phyloP scores from a whole-genome alignment of 495 filamentous ascomycete species.

The Polyplosphaeria fusca region DNA sequence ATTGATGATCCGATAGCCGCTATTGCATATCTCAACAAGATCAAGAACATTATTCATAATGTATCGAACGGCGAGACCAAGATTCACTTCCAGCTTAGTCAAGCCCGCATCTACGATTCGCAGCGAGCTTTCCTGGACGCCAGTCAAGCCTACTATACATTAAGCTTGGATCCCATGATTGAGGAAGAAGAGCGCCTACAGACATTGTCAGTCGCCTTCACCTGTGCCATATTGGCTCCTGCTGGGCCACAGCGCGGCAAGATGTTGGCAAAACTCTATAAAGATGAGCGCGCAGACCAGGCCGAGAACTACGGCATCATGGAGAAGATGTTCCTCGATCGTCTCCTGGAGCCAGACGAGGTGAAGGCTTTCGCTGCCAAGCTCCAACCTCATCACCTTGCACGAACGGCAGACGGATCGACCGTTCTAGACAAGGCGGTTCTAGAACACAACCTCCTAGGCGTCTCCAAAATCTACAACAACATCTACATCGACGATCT shows the following conservation, averaged over 20 bases:
- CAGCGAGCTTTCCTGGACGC: slow-evolving; percentile 90
- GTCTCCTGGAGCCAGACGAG: slow-evolving; percentile 73
- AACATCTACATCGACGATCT: slow-evolving; percentile 83
- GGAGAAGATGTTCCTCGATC: slow-evolving; percentile 96
- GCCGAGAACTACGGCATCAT: slow-evolving; percentile 82
- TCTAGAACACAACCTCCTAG: slow-evolving; percentile 91
- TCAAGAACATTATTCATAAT: slow-evolving; percentile 84
- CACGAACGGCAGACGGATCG: slow-evolving; percentile 78
- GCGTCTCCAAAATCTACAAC: slow-evolving; percentile 77
- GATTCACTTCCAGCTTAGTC: slow-evolving; percentile 83
- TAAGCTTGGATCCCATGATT: slow-evolving; percentile 70
- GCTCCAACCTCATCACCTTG: slow-evolving; percentile 83
- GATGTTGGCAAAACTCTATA: slow-evolving; percentile 78
- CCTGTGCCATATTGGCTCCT: slow-evolving; percentile 89
- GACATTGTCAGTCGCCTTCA: slow-evolving; percentile 82
- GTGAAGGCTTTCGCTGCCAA: slow-evolving; percentile 79
- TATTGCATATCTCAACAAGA: slow-evolving; percentile 82
- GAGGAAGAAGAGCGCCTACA: slow-evolving; percentile 82
- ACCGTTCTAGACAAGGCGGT: slow-evolving; percentile 95
- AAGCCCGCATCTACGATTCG: slow-evolving; percentile 89
- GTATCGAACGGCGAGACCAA: slow-evolving; percentile 66
- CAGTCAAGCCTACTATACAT: slow-evolving; percentile 76
- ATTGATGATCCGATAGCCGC: slow-evolving; percentile 86
- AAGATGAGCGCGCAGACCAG: slow-evolving; percentile 78
- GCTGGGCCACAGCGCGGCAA: slow-evolving; percentile 83